Evolutionary conservation across 2,329 filamentous ascomycete species (phyloP), one percentile per base, ranked within the genome.

Genomic region (Neonectria punicea): DNA sequence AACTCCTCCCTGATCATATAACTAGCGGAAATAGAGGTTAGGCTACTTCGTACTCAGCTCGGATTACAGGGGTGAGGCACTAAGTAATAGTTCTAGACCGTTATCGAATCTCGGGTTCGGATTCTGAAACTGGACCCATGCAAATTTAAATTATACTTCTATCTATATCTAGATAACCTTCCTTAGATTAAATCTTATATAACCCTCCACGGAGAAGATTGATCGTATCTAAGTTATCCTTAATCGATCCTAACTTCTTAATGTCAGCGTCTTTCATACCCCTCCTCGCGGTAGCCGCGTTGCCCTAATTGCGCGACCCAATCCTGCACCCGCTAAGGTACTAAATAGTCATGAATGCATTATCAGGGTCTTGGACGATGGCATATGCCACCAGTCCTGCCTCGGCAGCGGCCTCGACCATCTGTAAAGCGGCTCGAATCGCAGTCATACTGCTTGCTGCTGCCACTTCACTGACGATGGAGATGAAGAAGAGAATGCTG

Each of bases 401-500:
- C 46, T 73, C 70, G 28, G 69, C 74, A 13, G 62, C 70, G n/a
- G 50, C 63, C n/a, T 58, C 70, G 32, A 70, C 55, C 20, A 74
- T 58, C 14, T 55, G 20, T n/a, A 68, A 59, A 3, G 70, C 55
- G 46, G 70, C 58, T 32, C 69, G 58, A 30, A 58, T 43, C 20
- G 68, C 53, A 28, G 43, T 32, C 62, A 71, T 39, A 32, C 53
- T 53, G 6, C 67, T 54, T 43, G 57, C 68, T 6, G 66, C 65
- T 25, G 82, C 67, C 2, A 81, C 82, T 63, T 85, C 82, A 50
- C 83, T 84, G 14, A 85, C 67, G 63, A 86, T 82, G 20, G 85
- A 85, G 32, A 86, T 77, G 30, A 87, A 76, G 43, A 84, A 83
- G 57, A 87, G 77, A 49, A 83, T 39, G 57, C 83, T 82, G 61